These are phyloP conservation scores for Colletotrichum cuscutae DNA, from an alignment of 2,329 filamentous ascomycete species.

Conservation along the genomic window DNA sequence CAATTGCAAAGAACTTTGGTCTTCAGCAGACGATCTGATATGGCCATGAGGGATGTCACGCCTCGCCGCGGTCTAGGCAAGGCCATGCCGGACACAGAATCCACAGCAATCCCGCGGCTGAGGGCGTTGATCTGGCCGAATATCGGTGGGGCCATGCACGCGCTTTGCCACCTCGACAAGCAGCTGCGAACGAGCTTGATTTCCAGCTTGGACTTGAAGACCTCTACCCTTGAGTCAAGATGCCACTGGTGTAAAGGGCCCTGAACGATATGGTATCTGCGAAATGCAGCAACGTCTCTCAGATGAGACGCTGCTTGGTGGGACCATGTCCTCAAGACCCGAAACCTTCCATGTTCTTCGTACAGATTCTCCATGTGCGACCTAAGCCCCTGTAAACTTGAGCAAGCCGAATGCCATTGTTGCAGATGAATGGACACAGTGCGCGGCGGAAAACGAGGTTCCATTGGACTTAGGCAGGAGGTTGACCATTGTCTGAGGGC, in stretches of 20 bases:
- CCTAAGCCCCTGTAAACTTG: neutral
- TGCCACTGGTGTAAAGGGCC: slow-evolving; percentile 18
- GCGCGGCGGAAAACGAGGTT: neutral
- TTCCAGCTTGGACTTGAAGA: slow-evolving; percentile 13
- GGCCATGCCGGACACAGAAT: neutral
- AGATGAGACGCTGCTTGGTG: neutral
- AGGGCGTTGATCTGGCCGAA: neutral
- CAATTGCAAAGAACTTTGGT: slow-evolving; percentile 23
- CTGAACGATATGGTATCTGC: neutral
- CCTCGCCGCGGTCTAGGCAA: neutral
- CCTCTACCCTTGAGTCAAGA: slow-evolving; percentile 11
- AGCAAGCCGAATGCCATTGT: slow-evolving; percentile 5
- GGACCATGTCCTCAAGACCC: neutral
- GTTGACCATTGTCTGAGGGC: slow-evolving; percentile 4
- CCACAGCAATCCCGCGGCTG: neutral
- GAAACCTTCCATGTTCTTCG: neutral
- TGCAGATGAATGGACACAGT: neutral
- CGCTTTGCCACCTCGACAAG: slow-evolving; percentile 15
- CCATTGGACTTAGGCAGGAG: neutral
- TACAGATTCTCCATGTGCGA: neutral
- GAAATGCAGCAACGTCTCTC: neutral
- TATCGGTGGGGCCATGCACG: slow-evolving; percentile 7
- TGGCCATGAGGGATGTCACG: neutral
- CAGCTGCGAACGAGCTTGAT: slow-evolving; percentile 10
- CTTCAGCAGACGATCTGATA: slow-evolving; percentile 20